Base-by-base conservation (phyloP, 371 early-diverging fungal species). In the Haplosporangium sp. region DNA sequence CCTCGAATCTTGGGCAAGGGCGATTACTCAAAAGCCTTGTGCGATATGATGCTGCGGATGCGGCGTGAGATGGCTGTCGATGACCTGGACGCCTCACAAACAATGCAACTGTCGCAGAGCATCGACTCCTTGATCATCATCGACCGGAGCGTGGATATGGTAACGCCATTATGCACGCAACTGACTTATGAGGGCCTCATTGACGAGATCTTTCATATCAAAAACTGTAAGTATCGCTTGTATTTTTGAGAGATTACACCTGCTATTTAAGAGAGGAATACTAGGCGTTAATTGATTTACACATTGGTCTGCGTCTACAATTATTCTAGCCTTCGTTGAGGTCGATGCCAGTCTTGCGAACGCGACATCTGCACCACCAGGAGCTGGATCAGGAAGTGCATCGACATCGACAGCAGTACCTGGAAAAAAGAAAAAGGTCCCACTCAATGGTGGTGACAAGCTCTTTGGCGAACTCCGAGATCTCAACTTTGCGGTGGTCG, bases 111-210 rank as follows among this genome's bases (percentile, higher is more conserved):
- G 20, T 93, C 93, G 4, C 88, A 90, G 38, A 90, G 87, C 51
- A 89, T 97, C 55, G 96, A 96, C 74, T 91, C 95, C n/a, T 76
- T 96, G 45, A 89, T 97, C 40, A 89, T 98, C 23, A 85, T 98
- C 40, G 99, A 98, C 66, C 89, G 98, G 5, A 89, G 89, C 40
- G 93, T 93, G 6, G 99, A 98, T 81, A 74, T 96, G 48, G 85
- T 95, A 18, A 96, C 96, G 3, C 97, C 97, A 5, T 81, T 98
- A 50, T 92, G 95, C 73, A 97, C 96, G 0, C 95, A 95, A 75
- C 81, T 97, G 59, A 97, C 99, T 0, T 98, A 98, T 81, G 95
- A 96, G 81, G 97, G 97, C 2, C 83, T 97, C 23, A 88, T 98
- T 62, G 96, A 97, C 76, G 94, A 94, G 71, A 86, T 86, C 7